Conservation (phyloP, 306 rosid species). For the Prunus armeniaca region DNA sequence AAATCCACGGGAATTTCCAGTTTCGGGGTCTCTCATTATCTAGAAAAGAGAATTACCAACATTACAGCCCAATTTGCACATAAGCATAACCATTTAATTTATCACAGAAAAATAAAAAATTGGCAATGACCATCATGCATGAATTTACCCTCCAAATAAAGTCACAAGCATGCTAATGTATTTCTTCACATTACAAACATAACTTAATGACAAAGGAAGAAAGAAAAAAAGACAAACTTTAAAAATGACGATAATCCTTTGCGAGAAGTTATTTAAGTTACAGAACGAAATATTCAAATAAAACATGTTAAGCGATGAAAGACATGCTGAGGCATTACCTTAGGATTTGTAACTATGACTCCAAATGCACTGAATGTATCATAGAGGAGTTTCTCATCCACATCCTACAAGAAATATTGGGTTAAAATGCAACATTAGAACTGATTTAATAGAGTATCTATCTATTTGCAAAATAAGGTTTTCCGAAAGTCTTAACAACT, state of each 20-base stretch:
- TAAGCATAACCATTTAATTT: neutral
- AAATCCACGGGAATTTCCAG: constrained; percentile 97
- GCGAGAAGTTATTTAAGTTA: neutral
- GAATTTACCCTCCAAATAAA: neutral
- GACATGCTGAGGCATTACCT: constrained; percentile 47
- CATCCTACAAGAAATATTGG: constrained; percentile 62
- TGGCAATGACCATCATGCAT: neutral
- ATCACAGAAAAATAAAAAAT: neutral
- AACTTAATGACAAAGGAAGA: neutral
- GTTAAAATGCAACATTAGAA: constrained; percentile 9
- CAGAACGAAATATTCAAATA: neutral
- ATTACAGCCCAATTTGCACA: constrained; percentile 22
- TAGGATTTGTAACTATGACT: constrained; percentile 93
- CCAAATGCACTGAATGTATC: constrained; percentile 99
- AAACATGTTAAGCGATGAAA: neutral
- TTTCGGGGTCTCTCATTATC: constrained; percentile 99
- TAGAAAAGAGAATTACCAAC: constrained; percentile 29
- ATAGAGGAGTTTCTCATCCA: constrained; percentile 92
- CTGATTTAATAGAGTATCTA: neutral
- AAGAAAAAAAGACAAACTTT: neutral
- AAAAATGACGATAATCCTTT: neutral
- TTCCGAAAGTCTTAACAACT: constrained; percentile 29
- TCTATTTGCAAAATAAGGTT: neutral
- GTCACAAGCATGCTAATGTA: neutral
- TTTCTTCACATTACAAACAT: neutral